Percentiles rank a stretch among this genome's conserved stretches.
phyloP scores from a whole-genome alignment of 2,329 filamentous ascomycete species.

The Trichoderma breve region DNA sequence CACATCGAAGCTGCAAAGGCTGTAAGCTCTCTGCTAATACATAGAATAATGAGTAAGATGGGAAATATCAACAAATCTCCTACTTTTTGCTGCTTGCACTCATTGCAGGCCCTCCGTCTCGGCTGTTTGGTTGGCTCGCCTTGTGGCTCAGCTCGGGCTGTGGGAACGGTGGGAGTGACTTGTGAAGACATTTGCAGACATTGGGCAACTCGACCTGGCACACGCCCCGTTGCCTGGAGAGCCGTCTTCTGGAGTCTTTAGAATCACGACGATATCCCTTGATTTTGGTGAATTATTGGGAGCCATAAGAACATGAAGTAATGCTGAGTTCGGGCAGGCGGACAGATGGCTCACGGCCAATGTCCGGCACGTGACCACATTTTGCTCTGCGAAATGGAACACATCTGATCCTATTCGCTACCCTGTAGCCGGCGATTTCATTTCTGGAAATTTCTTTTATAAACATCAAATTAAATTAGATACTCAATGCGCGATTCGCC shows the following conservation, averaged over 20 bases:
- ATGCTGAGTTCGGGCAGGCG: background rate
- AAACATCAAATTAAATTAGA: background rate
- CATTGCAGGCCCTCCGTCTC: slow-evolving; percentile 8
- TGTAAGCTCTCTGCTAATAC: background rate
- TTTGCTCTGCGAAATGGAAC: too few species aligned
- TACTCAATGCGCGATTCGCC: background rate
- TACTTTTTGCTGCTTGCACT: slow-evolving; percentile 13
- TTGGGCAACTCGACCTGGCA: background rate
- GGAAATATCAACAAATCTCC: background rate
- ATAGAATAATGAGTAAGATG: background rate
- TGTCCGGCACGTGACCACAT: background rate
- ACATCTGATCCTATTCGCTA: background rate
- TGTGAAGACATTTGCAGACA: background rate
- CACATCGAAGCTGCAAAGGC: background rate
- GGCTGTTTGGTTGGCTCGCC: background rate
- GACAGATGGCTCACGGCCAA: background rate
- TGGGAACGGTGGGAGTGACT: background rate
- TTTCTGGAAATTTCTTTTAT: background rate
- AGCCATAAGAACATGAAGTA: background rate
- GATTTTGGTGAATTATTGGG: background rate
- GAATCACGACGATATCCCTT: too few species aligned
- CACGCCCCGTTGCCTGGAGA: background rate
- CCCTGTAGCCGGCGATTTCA: background rate
- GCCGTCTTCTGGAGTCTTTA: background rate
- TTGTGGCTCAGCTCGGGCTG: background rate